These are phyloP conservation scores for Phaeomoniella chlamydospora DNA, from an alignment of 2,329 filamentous ascomycete species.

Conservation along the genomic window DNA sequence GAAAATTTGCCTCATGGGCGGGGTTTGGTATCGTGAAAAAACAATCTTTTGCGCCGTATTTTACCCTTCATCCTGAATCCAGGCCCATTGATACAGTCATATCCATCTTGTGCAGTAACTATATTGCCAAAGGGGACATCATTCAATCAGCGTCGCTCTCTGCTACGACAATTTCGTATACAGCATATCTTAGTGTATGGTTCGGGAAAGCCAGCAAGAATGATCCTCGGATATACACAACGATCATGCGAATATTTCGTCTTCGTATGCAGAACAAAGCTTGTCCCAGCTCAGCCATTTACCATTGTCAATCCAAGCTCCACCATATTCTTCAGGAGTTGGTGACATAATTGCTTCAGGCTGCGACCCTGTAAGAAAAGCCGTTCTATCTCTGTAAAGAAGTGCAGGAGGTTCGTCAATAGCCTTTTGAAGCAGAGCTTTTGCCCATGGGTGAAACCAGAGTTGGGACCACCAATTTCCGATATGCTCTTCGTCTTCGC, in stretches of 20 bases:
- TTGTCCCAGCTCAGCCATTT: not conserved
- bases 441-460: conserved; percentile 1
- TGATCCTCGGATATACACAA: no score
- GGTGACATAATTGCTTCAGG: not conserved
- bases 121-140: no score
- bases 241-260: not conserved
- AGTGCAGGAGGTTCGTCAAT: not conserved
- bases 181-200: no score
- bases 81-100: no score
- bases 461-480: not conserved
- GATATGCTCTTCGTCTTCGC: not conserved
- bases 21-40: no score
- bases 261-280: conserved; percentile 1
- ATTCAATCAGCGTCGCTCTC: no score
- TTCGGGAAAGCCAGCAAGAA: no score
- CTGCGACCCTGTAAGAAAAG: not conserved
- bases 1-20: no score
- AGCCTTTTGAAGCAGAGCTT: not conserved
- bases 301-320: not conserved
- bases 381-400: not conserved
- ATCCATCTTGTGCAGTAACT: no score
- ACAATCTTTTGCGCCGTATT: no score
- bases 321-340: not conserved
- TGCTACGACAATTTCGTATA: no score
- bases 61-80: no score